phyloP scores from a whole-genome alignment of 75 land plant genomes.

The Pinus tabuliformis region DNA sequence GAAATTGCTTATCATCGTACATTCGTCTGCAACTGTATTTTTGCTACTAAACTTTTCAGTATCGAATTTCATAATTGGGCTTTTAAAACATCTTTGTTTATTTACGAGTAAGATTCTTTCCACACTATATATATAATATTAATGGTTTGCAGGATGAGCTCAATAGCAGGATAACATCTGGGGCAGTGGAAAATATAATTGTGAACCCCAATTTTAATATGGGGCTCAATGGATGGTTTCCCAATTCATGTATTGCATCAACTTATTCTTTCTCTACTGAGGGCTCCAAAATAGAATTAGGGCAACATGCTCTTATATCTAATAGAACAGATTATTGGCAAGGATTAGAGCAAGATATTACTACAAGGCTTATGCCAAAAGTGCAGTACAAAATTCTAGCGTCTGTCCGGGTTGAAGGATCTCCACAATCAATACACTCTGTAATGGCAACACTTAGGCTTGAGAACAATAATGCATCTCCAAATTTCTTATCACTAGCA shows the following conservation, averaged over 20 bases:
- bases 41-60: background rate
- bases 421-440: conserved; percentile 4
- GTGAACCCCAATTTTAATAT: conserved; percentile 42
- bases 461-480: conserved; percentile 15
- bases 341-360: conserved; percentile 45
- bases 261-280: conserved; percentile 16
- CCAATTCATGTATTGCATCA: conserved; percentile 43
- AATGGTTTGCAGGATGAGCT: background rate
- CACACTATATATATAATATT: background rate
- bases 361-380: conserved; percentile 21
- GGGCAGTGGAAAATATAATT: conserved; percentile 31
- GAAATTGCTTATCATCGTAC: background rate
- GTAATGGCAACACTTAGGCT: conserved; percentile 34
- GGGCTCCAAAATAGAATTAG: conserved; percentile 8
- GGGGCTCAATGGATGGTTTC: conserved; percentile 42
- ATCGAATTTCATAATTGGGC: background rate
- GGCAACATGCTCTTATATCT: conserved; percentile 9
- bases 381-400: conserved; percentile 24
- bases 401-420: conserved; percentile 18
- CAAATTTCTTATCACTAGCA: conserved; percentile 32
- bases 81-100: background rate
- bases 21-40: background rate
- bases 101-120: no score
- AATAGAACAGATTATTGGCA: conserved; percentile 31
- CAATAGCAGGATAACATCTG: background rate